phyloP scores from a whole-genome alignment of 2,329 filamentous ascomycete species.

The Cladosporium sp. region DNA sequence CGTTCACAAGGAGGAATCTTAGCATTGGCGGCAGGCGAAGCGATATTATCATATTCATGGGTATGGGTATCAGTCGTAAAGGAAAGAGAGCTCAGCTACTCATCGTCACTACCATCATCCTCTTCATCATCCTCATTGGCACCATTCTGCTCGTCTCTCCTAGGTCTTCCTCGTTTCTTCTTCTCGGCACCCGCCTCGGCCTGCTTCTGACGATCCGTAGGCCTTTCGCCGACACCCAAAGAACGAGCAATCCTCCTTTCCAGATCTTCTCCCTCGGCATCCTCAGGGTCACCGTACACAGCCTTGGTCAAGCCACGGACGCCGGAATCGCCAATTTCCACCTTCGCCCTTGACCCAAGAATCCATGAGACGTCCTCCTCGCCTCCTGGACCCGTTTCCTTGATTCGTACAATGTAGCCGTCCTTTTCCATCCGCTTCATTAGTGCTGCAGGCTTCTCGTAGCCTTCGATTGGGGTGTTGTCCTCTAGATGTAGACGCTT shows the following conservation, averaged over 20 bases:
- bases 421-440: slow-evolving; percentile 73
- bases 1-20: no score
- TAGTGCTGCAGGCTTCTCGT: slow-evolving; percentile 68
- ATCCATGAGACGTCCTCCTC: slow-evolving; percentile 77
- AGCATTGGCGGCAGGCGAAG: no score
- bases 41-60: no score
- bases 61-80: slow-evolving; percentile 10
- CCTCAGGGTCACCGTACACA: slow-evolving; percentile 44
- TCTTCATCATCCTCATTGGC: slow-evolving; percentile 16
- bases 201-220: neutral
- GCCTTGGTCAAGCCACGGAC: slow-evolving; percentile 63
- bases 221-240: slow-evolving; percentile 24
- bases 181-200: slow-evolving; percentile 6
- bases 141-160: slow-evolving; percentile 14
- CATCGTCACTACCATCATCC: slow-evolving; percentile 16
- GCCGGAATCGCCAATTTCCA: slow-evolving; percentile 75
- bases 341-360: slow-evolving; percentile 76
- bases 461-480: slow-evolving; percentile 53
- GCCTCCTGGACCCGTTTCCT: slow-evolving; percentile 60
- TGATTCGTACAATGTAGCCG: slow-evolving; percentile 72
- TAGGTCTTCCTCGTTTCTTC: slow-evolving; percentile 17
- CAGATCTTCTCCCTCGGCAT: slow-evolving; percentile 26
- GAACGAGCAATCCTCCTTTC: slow-evolving; percentile 31
- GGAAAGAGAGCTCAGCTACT: neutral
- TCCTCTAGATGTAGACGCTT: slow-evolving; percentile 68